Conservation (phyloP, 306 rosid species). For the Amphicarpaea edgeworthii region DNA sequence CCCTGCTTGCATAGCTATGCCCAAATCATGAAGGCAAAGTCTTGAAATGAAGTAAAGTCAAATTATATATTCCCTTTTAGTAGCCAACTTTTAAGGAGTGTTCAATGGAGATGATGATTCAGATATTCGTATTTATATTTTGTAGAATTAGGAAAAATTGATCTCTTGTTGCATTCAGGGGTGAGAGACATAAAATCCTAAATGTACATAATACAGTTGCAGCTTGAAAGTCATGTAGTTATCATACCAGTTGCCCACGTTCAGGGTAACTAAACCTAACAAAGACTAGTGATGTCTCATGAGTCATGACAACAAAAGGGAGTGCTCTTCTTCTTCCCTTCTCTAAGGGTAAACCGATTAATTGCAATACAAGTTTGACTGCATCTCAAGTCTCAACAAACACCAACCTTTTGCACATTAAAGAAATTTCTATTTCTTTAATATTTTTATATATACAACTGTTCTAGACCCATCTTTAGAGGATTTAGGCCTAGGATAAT, state of each 20-base stretch:
- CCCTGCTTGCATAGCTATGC: background rate
- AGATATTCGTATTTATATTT: background rate
- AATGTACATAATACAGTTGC: background rate
- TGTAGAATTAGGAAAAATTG: background rate
- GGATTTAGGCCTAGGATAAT: no score
- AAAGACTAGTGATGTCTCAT: background rate
- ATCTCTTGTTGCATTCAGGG: background rate
- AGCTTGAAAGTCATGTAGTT: background rate
- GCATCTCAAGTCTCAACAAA: background rate
- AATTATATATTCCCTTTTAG: background rate
- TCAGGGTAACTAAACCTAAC: conserved; percentile 31
- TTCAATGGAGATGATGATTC: conserved; percentile 4
- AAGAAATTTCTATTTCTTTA: background rate
- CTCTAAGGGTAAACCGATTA: conserved; percentile 22
- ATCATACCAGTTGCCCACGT: conserved; percentile 45
- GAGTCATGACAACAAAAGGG: background rate
- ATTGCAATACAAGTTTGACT: conserved; percentile 3
- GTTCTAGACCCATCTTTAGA: background rate
- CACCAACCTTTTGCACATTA: background rate
- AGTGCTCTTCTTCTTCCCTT: conserved; percentile 27
- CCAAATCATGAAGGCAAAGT: conserved; percentile 19
- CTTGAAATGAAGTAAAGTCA: background rate
- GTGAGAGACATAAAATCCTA: conserved; percentile 17
- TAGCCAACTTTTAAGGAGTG: background rate
- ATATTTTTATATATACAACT: background rate